Base-by-base conservation (phyloP, 1,284 basidiomycete genomes). In the Phenoliferia sp. region DNA sequence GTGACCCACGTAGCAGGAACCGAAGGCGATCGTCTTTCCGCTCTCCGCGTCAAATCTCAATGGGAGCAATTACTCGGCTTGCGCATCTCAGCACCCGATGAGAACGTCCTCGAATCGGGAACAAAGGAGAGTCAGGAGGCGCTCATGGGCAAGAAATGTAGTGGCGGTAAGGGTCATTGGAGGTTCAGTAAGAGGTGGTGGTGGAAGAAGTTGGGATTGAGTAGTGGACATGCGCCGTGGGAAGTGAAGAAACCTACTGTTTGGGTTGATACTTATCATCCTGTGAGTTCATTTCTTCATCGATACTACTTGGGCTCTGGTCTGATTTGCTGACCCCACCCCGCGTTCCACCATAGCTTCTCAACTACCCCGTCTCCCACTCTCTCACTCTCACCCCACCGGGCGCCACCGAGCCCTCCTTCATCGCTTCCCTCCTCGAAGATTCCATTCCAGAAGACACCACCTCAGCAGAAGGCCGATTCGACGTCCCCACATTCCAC, bases 221-320 rank as follows among this genome's bases (percentile, higher is more conserved):
- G 34, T 32, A 29, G 22, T 52, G 9, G 48, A 26, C 48, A 44
- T 44, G 39, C 39, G 39, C 39, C 39, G 48, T 19, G 26, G 62
- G 64, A 39, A n/a, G 3, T 28, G 81, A 79, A 44, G 74, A 59
- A 77, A 35, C 87, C 89, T 0, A 81, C 80, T 9, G 88, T 89
- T 26, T 92, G 90, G 90, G 86, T 91, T 68, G 88, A 90, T 74
- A 81, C 83, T 57, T 94, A 94, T 79, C 92, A 88, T 78, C 91
- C 93, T 0, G 81, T 92, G 10, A n/a, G 33, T 59, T 19, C 26
- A n/a, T 54, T 15, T 26, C 33, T 36, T 35, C 57, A 19, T 26
- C 5, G 26, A n/a, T 31, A 26, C 15, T n/a, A n/a, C 56, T 10
- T 34, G n/a, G 6, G n/a, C 54, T 2, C 3, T 32, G 22, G 29